Evolutionary conservation across 257 asterid species (phyloP), one percentile per base, ranked within the genome.

Genomic region (Petrea volubilis): DNA sequence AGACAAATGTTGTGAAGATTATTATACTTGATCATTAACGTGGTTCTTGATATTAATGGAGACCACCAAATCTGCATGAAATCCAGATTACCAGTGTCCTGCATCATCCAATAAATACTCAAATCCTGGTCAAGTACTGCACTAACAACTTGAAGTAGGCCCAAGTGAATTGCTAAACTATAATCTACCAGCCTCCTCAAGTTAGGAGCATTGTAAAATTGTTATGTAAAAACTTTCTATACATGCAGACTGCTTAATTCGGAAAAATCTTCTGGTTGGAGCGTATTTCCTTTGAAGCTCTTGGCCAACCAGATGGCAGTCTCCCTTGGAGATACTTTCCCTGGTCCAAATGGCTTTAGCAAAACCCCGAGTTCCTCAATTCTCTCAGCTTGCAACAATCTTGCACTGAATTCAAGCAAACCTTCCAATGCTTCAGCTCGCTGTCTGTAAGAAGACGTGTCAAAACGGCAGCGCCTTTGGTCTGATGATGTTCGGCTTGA

Each of bases 341-440:
- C 97, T 0, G 85, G 88, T 12, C 99, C 99, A 44, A 95, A 95
- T 15, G 98, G 99, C 74, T 88, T 95, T 87, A 92, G 74, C 50
- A 92, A 80, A 60, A 95, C 96, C 1, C 85, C 77, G 17, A 95
- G 98, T 81, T 95, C 99, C 12, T 81, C 97, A 13, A 92, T 60
- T 20, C 99, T 85, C n/a, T 88, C 93, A 59, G 92, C 97, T 86
- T 86, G 97, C 82, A 95, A 40, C 0, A 95, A 80, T 28, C 83
- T 86, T 0, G 98, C 99, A 12, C 99, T 95, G 63, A 95, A 90
- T 94, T 95, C 99, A 4, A 95, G 94, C 41, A 95, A 71, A 49
- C 99, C 99, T 70, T 95, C 99, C 71, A 95, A 74, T 29, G 99
- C 99, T 49, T 95, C 99, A 0, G 99, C 96, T 0, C 99, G 85